Percentiles rank a stretch among this genome's conserved stretches.
Evolutionary conservation across 2,329 filamentous ascomycete genomes (phyloP).

Genomic region (Nothophaeocryptopus gaeumannii): DNA sequence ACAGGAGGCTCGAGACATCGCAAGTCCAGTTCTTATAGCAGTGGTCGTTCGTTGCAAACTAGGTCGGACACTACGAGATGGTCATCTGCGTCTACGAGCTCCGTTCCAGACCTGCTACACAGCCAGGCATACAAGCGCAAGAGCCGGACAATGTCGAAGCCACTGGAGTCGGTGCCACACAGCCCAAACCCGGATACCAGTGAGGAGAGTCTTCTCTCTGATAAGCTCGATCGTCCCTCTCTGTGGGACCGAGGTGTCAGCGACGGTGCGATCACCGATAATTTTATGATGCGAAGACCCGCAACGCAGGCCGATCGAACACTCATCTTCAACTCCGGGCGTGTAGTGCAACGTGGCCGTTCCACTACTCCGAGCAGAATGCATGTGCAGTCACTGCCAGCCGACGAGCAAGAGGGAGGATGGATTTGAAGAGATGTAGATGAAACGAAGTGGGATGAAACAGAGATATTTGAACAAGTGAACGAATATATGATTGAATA

Average conservation of each 20-base stretch:
- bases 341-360: constrained; percentile 25
- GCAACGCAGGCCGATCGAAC: constrained; percentile 26
- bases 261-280: constrained; percentile 7
- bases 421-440: constrained; percentile 10
- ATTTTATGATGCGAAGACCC: constrained; percentile 23
- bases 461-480: constrained; percentile 7
- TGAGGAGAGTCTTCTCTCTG: constrained; percentile 1
- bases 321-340: constrained; percentile 26
- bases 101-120: constrained; percentile 31
- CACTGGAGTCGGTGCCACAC: constrained; percentile 27
- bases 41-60: constrained; percentile 16
- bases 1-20: constrained; percentile 23
- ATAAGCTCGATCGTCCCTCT: not conserved
- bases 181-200: constrained; percentile 17
- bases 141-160: constrained; percentile 21
- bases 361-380: constrained; percentile 11
- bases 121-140: constrained; percentile 19
- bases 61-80: constrained; percentile 26
- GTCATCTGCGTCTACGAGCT: constrained; percentile 30
- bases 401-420: constrained; percentile 9
- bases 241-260: constrained; percentile 1
- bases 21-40: constrained; percentile 31
- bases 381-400: constrained; percentile 8
- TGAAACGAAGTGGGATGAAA: not conserved
- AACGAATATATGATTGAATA: constrained; percentile 10